phyloP scores from a whole-genome alignment of 2,329 filamentous ascomycete species.

The Cryoendolithus antarcticus region DNA sequence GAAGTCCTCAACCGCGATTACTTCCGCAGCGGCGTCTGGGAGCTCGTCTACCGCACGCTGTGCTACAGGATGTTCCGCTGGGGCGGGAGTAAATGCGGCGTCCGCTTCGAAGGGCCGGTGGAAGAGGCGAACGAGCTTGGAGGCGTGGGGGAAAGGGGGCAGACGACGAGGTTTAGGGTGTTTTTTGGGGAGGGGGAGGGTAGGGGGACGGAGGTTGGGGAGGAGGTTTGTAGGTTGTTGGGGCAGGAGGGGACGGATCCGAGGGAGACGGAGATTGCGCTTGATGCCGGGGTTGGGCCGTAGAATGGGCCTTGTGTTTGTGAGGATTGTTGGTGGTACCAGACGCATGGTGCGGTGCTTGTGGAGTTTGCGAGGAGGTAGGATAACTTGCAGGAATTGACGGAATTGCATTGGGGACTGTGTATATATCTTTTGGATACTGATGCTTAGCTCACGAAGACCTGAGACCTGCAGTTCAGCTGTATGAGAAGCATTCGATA shows the following conservation, averaged over 20 bases:
- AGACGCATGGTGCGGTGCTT: too few relatives aligned
- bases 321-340: too few relatives aligned
- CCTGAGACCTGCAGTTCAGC: too few relatives aligned
- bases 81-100: conserved; percentile 20
- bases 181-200: conserved; percentile 5
- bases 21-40: conserved; percentile 23
- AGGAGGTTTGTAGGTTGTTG: conserved; percentile 17
- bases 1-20: conserved; percentile 21
- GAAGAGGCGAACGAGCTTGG: conserved; percentile 7
- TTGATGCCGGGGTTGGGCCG: conserved; percentile 8
- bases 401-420: too few relatives aligned
- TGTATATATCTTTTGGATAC: too few relatives aligned
- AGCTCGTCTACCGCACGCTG: conserved; percentile 21
- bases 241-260: conserved; percentile 11
- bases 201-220: conserved; percentile 14
- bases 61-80: conserved; percentile 24
- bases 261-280: conserved; percentile 1
- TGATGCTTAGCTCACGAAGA: too few relatives aligned
- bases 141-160: conserved; percentile 1
- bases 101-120: conserved; percentile 12
- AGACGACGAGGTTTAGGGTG: neutral
- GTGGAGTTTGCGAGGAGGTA: too few relatives aligned
- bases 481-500: too few relatives aligned
- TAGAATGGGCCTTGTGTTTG: conserved; percentile 1
- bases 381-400: too few relatives aligned